These are phyloP conservation scores for Omphalea diandra DNA, from an alignment of 441 rosid species.

Conservation along the genomic window DNA sequence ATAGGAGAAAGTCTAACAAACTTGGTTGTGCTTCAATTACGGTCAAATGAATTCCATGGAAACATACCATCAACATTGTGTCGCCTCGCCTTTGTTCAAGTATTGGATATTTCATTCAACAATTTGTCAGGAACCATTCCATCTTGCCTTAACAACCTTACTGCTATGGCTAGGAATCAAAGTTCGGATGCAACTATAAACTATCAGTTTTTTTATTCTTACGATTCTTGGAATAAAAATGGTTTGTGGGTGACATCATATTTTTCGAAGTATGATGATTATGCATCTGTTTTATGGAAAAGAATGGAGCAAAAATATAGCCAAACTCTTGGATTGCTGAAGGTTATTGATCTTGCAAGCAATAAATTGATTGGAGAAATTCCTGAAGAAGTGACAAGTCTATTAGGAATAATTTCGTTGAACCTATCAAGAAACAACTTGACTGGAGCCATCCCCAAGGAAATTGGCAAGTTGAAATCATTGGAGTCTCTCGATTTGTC, in stretches of 20 bases:
- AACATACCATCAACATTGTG: conserved; percentile 12
- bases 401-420: not conserved
- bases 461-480: not conserved
- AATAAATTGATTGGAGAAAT: not conserved
- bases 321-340: not conserved
- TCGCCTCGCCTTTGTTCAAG: not conserved
- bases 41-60: conserved; percentile 16
- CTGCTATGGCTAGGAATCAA: conserved; percentile 9
- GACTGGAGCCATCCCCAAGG: not conserved
- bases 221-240: not conserved
- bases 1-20: conserved; percentile 17
- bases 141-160: not conserved
- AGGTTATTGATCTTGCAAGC: not conserved
- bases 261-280: not conserved
- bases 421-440: not conserved
- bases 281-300: conserved; percentile 7
- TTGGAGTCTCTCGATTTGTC: not conserved
- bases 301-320: conserved; percentile 15
- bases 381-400: not conserved
- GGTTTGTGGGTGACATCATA: not conserved
- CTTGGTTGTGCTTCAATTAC: conserved; percentile 13
- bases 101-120: conserved; percentile 19
- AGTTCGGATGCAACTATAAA: not conserved
- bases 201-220: not conserved
- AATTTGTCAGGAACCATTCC: conserved; percentile 5